Conservation (phyloP, 2,329 filamentous ascomycete species). For the Sphaerulina vaccinii region DNA sequence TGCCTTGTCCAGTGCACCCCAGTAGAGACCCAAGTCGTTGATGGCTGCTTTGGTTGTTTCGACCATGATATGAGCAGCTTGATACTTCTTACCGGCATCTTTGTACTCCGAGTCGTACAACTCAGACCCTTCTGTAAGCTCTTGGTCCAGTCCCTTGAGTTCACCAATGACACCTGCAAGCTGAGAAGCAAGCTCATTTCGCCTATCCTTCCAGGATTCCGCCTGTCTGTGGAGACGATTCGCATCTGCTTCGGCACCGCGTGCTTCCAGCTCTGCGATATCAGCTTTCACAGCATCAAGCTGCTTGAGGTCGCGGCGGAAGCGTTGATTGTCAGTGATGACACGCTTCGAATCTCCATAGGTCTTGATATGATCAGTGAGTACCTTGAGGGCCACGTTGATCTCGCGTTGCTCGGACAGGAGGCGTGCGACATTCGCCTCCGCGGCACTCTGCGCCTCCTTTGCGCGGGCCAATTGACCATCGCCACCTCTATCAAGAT, state of each 20-base stretch:
- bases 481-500: slow-evolving; percentile 72
- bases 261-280: slow-evolving; percentile 70
- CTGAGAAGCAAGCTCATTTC: slow-evolving; percentile 69
- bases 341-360: slow-evolving; percentile 81
- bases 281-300: slow-evolving; percentile 67
- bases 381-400: slow-evolving; percentile 69
- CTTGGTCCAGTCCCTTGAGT: slow-evolving; percentile 80
- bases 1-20: slow-evolving; percentile 82
- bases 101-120: slow-evolving; percentile 89
- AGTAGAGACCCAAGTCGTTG: slow-evolving; percentile 82
- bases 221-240: slow-evolving; percentile 71
- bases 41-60: slow-evolving; percentile 90
- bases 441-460: slow-evolving; percentile 65
- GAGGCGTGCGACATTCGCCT: slow-evolving; percentile 62
- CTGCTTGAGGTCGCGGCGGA: slow-evolving; percentile 70
- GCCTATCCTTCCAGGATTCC: slow-evolving; percentile 62
- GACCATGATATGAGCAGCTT: slow-evolving; percentile 83
- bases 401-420: slow-evolving; percentile 68
- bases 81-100: slow-evolving; percentile 75
- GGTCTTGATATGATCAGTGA: slow-evolving; percentile 74
- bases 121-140: slow-evolving; percentile 67
- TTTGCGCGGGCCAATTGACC: slow-evolving; percentile 68
- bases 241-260: slow-evolving; percentile 81
- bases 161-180: slow-evolving; percentile 72
- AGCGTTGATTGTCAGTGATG: slow-evolving; percentile 84